phyloP scores from a whole-genome alignment of 495 filamentous ascomycete genomes.

The Trichoderma erinaceum region DNA sequence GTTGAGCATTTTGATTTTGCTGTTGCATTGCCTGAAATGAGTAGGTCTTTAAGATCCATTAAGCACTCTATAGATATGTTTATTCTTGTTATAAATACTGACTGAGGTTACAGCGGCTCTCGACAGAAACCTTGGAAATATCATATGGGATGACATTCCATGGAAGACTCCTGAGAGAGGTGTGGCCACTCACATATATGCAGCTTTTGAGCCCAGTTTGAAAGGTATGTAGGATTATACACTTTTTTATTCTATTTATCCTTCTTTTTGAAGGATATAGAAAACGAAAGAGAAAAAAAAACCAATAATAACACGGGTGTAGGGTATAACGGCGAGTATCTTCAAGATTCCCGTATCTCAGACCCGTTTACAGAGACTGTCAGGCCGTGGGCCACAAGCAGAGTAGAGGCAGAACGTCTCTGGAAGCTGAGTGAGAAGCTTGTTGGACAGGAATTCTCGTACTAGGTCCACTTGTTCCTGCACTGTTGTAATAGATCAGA shows the following conservation, averaged over 20 bases:
- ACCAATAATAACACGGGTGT: not conserved
- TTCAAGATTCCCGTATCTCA: conserved; percentile 34
- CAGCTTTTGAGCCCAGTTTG: conserved; percentile 38
- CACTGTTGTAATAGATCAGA: too few species aligned
- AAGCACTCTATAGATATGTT: conserved; percentile 17
- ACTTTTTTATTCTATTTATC: not conserved
- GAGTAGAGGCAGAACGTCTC: conserved; percentile 39
- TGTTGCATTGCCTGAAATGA: conserved; percentile 20
- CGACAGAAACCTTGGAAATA: not conserved
- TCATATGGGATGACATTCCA: conserved; percentile 19
- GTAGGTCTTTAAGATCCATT: conserved; percentile 11
- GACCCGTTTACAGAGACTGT: conserved; percentile 31
- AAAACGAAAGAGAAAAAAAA: too few species aligned
- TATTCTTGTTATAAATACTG: not conserved
- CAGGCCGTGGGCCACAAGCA: conserved; percentile 32
- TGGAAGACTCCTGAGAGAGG: conserved; percentile 34
- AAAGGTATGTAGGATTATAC: conserved; percentile 24
- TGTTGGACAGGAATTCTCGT: conserved; percentile 28
- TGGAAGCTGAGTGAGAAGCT: conserved; percentile 35
- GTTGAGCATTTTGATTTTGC: conserved; percentile 27
- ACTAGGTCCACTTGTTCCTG: not conserved
- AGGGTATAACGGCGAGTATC: conserved; percentile 36
- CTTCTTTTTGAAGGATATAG: not conserved
- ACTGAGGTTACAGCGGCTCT: conserved; percentile 18
- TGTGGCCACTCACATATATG: conserved; percentile 40